phyloP scores from a whole-genome alignment of 805 yeast genomes.

The Peterozyma toletana region DNA sequence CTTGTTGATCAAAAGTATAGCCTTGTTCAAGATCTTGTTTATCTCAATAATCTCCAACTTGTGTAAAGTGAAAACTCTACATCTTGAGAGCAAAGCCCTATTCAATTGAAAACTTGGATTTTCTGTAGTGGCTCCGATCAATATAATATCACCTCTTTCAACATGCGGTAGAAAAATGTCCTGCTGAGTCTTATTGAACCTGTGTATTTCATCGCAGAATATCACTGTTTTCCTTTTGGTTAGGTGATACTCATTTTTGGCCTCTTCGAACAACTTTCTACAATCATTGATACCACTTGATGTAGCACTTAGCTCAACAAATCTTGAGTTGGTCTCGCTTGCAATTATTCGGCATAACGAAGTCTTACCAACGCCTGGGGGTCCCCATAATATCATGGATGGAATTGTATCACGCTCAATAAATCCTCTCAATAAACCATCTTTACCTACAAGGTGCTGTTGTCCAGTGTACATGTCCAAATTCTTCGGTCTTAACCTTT shows the following conservation, averaged over 20 bases:
- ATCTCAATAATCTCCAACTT: conserved; percentile 45
- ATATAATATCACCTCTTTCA: conserved; percentile 72
- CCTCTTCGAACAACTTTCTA: conserved; percentile 49
- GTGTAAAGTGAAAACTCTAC: conserved; percentile 68
- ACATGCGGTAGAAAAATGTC: conserved; percentile 79
- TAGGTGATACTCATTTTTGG: conserved; percentile 34
- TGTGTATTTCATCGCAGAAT: conserved; percentile 89
- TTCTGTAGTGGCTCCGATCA: conserved; percentile 97
- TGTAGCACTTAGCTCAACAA: conserved; percentile 84
- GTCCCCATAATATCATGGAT: conserved; percentile 89
- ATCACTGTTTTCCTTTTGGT: conserved; percentile 55
- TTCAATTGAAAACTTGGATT: conserved; percentile 82
- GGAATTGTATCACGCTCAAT: conserved; percentile 64
- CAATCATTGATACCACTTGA: conserved; percentile 61
- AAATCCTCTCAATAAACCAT: conserved; percentile 62
- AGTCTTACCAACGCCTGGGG: conserved; percentile 95
- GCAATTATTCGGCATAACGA: conserved; percentile 61
- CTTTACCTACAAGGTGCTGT: conserved; percentile 58
- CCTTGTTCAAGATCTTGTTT: conserved; percentile 44
- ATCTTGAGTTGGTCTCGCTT: conserved; percentile 40
- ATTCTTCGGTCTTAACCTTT: conserved; percentile 69
- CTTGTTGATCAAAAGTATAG: conserved; percentile 51
- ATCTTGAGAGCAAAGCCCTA: conserved; percentile 77
- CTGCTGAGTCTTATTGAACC: conserved; percentile 83
- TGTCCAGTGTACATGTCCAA: conserved; percentile 81